A percentile compares a stretch with the other conserved stretches of the same genome.
Evolutionary conservation across 805 yeast genomes (phyloP).

Genomic region (Middelhovenomyces tepae): DNA sequence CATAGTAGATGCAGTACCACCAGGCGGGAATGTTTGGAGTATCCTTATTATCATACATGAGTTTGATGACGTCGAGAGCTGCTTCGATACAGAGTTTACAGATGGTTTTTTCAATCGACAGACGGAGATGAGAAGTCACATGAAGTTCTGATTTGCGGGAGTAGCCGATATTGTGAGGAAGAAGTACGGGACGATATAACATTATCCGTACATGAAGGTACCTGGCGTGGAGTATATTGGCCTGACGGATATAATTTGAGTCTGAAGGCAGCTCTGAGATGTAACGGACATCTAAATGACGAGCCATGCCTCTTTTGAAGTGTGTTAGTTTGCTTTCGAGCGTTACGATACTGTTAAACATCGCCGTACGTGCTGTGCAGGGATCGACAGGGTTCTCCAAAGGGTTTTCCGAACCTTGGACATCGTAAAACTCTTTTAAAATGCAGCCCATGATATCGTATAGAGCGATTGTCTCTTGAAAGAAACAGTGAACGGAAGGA

Average conservation of each 20-base stretch:
- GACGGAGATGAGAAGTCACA: conserved; percentile 6
- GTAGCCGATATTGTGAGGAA: conserved; percentile 8
- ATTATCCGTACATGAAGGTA: conserved; percentile 11
- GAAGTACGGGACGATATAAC: conserved; percentile 10
- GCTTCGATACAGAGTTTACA: conserved; percentile 12
- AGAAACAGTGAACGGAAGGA: conserved; percentile 18
- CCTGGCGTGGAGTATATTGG: conserved; percentile 9
- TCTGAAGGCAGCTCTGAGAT: too few species aligned
- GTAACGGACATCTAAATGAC: too few species aligned
- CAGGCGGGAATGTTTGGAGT: conserved; percentile 15
- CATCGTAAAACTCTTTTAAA: conserved; percentile 10
- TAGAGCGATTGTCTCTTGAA: conserved; percentile 16
- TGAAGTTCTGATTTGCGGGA: too few species aligned
- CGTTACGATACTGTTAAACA: too few species aligned
- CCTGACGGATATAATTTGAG: too few species aligned
- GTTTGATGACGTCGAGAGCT: conserved; percentile 12
- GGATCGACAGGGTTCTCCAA: too few species aligned
- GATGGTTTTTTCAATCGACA: conserved; percentile 8
- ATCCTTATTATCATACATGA: conserved; percentile 8
- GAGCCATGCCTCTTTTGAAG: too few species aligned
- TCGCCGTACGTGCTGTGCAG: too few species aligned
- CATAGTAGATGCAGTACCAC: conserved; percentile 22
- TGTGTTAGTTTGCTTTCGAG: too few species aligned
- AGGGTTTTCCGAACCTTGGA: conserved; percentile 8
- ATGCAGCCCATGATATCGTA: conserved; percentile 20